Evolutionary conservation across 306 rosid genomes (phyloP), one percentile per base, ranked within the genome.

Genomic region (Vicia sativa): DNA sequence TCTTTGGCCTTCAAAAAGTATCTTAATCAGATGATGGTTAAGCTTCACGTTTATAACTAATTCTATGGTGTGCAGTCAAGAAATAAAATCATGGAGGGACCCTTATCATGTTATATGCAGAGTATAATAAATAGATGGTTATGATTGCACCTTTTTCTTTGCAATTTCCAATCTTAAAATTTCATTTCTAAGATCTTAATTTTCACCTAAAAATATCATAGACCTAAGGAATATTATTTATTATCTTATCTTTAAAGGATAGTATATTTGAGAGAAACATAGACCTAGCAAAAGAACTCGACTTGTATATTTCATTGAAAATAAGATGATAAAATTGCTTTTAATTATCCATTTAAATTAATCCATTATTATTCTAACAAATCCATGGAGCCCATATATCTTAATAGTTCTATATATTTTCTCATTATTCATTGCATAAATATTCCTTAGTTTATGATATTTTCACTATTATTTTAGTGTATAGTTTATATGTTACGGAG

Each of bases 11-110:
- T 78, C 68, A 70, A 35, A 79, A 82, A 79, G 84, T 83, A 81
- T 50, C 60, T 64, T 68, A 63, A 80, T 75, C 72, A 67, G 90
- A 85, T 89, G 87, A 87, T 87, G 87, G 91, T 83, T 74, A 68
- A 71, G 77, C 71, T 83, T 89, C 96, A 82, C 95, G 91, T 89
- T 85, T 87, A 79, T 87, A 72, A 71, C 85, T 55, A 46, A 85
- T 75, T 73, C 83, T 79, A 70, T 67, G 62, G 74, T 63, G 78
- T 63, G 79, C 79, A 85, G 93, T 85, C 88, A 83, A 86, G 72
- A 74, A 54, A 54, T 34, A 64, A 83, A 62, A 79, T 88, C 75
- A 88, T 86, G 83, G 77, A 84, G 71, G 86, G 82, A 39, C 86
- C 84, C 75, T 76, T 69, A 83, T 81, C 76, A 80, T 83, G 90